A percentile compares a stretch with the other conserved stretches of the same genome.
Conservation (phyloP, 1,284 basidiomycete species). For the Marasmius tenuissimus region DNA sequence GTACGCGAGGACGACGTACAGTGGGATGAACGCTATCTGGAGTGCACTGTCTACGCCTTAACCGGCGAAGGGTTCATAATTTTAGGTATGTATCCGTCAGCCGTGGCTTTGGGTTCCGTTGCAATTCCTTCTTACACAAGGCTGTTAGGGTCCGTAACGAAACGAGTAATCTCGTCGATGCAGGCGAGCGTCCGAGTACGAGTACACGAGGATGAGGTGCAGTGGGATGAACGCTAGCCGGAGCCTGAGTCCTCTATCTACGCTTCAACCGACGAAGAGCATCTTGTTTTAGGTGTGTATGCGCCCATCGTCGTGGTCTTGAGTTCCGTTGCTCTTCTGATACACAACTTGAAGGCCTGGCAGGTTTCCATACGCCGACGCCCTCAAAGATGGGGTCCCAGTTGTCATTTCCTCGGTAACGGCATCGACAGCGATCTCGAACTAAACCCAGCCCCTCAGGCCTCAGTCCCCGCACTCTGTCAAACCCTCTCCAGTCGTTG, state of each 20-base stretch:
- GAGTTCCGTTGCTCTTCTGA: too few species aligned
- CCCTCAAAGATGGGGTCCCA: slow-evolving; percentile 96
- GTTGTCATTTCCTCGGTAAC: slow-evolving; percentile 87
- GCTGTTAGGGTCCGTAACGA: too few species aligned
- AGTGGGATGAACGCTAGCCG: slow-evolving; percentile 95
- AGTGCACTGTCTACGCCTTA: slow-evolving; percentile 65
- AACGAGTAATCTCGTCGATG: too few species aligned
- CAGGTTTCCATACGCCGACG: slow-evolving; percentile 97
- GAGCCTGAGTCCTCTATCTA: slow-evolving; percentile 71
- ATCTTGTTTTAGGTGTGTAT: slow-evolving; percentile 88
- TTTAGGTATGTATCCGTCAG: too few species aligned
- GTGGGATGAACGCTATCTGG: slow-evolving; percentile 95
- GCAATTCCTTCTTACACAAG: too few species aligned
- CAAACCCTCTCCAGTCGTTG: slow-evolving; percentile 81
- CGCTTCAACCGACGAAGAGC: slow-evolving; percentile 69
- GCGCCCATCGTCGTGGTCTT: not conserved
- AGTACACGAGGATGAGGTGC: too few species aligned
- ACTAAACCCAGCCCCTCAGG: slow-evolving; percentile 42
- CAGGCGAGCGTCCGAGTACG: too few species aligned
- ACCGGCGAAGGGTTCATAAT: slow-evolving; percentile 84
- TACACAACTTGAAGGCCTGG: too few species aligned
- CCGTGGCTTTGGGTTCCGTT: too few species aligned
- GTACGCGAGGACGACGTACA: too few species aligned
- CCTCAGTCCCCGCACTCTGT: slow-evolving; percentile 67
- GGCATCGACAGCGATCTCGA: slow-evolving; percentile 81